Evolutionary conservation across 306 rosid genomes (phyloP), one percentile per base, ranked within the genome.

Genomic region (Ormosia emarginata): DNA sequence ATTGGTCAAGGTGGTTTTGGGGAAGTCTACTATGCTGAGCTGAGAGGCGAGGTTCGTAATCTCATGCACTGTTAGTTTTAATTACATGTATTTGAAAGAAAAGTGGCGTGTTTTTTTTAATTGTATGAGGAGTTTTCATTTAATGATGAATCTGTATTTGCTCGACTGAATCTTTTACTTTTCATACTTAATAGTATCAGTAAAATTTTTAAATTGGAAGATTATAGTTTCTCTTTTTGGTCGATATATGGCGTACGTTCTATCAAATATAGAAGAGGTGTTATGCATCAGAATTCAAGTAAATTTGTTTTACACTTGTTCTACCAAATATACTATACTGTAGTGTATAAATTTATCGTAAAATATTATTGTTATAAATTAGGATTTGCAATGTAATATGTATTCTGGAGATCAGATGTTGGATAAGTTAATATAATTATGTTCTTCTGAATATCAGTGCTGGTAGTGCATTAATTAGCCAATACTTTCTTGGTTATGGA

Each of bases 1-100:
- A 93, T 95, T 67, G 98, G 98, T 50, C 88, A 90, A 91, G 98
- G 98, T 78, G 98, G 98, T 83, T 95, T 90, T 39, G 98, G 97
- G 74, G 86, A 88, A 33, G 98, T 95, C 59, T 95, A 88, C 81
- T 91, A 88, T 75, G 98, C 97, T 29, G 98, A 93, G 79, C 81
- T 95, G 82, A 91, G 91, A 66, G 98, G 98, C 75, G 98, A 95
- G 98, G 98, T 95, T 83, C 58, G 93, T 91, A 77, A 61, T 77
- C 55, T 43, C 33, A 24, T 62, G 36, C 33, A 0, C 36, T 9
- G 29, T 17, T 34, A 53, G 32, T 1, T 62, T 50, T 52, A 7
- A 64, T 77, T 43, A 6, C 52, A 56, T 43, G 72, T 18, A 43
- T 79, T 72, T 37, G 40, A 67, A 58, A 57, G 10, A 56, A n/a